A percentile compares a stretch with the other conserved stretches of the same genome.
Evolutionary conservation across 306 rosid genomes (phyloP).

Genomic region (Prunus davidiana): DNA sequence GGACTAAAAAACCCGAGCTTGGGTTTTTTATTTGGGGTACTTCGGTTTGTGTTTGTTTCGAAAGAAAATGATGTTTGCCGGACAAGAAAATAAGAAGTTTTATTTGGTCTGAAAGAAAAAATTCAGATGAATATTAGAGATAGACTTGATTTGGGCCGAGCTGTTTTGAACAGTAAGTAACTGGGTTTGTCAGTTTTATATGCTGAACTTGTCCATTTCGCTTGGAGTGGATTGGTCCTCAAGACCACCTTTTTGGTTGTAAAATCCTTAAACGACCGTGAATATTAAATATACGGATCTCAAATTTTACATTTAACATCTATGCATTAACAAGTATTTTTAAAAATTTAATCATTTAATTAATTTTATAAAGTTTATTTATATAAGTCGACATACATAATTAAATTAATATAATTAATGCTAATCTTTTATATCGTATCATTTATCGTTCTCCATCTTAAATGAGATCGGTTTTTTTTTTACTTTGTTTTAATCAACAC

Average conservation of each 20-base stretch:
- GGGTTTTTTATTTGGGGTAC: background rate
- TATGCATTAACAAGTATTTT: fast-evolving
- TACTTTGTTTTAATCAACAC: no score
- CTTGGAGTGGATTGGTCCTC: background rate
- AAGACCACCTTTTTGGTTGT: background rate
- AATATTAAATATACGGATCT: no score
- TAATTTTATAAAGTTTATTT: no score
- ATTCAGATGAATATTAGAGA: background rate
- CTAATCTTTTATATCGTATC: no score
- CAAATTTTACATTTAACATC: no score
- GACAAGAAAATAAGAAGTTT: background rate
- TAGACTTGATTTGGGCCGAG: constrained; percentile 10
- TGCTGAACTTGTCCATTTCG: background rate
- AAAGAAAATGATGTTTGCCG: background rate
- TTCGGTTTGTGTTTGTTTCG: background rate
- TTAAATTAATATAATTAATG: no score
- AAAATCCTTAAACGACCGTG: no score
- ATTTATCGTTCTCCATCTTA: no score
- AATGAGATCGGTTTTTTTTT: no score
- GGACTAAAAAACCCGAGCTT: background rate
- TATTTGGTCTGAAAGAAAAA: constrained; percentile 2
- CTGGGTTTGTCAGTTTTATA: background rate
- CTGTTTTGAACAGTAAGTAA: background rate
- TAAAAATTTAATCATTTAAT: no score
- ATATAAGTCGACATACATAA: no score